phyloP scores from a whole-genome alignment of 768 basidiomycete species.

The Hygrophorus pudorinus region DNA sequence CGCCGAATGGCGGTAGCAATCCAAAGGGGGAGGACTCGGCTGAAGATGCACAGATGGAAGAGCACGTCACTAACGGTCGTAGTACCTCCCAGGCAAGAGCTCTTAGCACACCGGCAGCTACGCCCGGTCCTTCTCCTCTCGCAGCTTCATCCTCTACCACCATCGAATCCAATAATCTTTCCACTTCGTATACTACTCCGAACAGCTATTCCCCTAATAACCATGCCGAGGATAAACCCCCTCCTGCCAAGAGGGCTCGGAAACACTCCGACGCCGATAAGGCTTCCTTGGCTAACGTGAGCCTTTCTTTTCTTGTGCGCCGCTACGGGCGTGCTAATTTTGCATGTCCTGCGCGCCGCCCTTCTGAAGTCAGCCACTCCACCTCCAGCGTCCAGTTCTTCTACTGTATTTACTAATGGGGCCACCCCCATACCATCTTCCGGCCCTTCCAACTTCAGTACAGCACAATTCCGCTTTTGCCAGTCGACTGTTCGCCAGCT shows the following conservation, averaged over 20 bases:
- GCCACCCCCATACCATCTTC: constrained; percentile 15
- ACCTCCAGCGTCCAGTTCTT: constrained; percentile 47
- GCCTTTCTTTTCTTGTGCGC: constrained; percentile 39
- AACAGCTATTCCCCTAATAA: constrained; percentile 28
- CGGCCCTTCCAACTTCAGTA: constrained; percentile 41
- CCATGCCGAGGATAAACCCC: constrained; percentile 49
- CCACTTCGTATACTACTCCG: constrained; percentile 24
- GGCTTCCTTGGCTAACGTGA: constrained; percentile 66
- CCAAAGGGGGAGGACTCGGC: neutral
- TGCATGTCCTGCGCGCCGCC: constrained; percentile 19
- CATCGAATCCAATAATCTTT: constrained; percentile 25
- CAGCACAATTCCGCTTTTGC: constrained; percentile 72
- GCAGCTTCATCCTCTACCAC: constrained; percentile 30
- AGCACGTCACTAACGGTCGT: constrained; percentile 22
- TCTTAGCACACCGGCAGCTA: constrained; percentile 28
- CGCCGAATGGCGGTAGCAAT: neutral
- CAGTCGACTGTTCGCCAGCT: constrained; percentile 66
- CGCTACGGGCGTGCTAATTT: constrained; percentile 46
- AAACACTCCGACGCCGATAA: constrained; percentile 69
- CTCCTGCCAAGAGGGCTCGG: constrained; percentile 77
- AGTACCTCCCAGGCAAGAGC: constrained; percentile 20
- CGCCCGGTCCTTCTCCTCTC: constrained; percentile 22
- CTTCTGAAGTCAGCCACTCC: constrained; percentile 64
- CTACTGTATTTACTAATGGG: constrained; percentile 21
- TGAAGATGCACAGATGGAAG: constrained; percentile 9